These are phyloP conservation scores for Sporisorium exsertum DNA, from an alignment of 1,284 basidiomycete species.

Conservation along the genomic window DNA sequence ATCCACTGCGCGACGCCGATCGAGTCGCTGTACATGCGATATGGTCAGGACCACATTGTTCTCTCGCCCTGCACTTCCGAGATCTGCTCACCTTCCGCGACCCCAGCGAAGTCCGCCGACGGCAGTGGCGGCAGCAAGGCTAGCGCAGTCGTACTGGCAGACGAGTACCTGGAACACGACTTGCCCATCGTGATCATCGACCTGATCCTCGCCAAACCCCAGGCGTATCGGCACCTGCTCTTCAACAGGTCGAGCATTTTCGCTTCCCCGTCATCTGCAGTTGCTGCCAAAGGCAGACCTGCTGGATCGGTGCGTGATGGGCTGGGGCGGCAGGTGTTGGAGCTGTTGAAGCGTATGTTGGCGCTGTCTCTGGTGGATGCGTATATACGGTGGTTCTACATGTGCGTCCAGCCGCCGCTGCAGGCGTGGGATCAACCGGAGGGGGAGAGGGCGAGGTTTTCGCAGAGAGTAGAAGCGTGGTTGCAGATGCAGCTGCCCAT, in stretches of 20 bases:
- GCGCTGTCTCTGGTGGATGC: constrained; percentile 43
- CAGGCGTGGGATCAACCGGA: too few species aligned
- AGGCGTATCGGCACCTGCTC: constrained; percentile 87
- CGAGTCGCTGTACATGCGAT: constrained; percentile 43
- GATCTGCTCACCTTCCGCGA: constrained; percentile 12
- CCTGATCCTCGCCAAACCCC: constrained; percentile 85
- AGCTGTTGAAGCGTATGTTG: constrained; percentile 17
- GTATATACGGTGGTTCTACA: constrained; percentile 54
- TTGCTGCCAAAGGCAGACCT: not conserved
- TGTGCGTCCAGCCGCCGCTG: constrained; percentile 69
- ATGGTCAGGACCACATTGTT: constrained; percentile 45
- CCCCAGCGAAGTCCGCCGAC: not conserved
- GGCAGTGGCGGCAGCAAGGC: constrained; percentile 65
- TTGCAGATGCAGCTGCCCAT: constrained; percentile 8
- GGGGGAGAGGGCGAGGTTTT: not conserved
- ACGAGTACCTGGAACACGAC: constrained; percentile 91
- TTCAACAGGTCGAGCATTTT: constrained; percentile 76
- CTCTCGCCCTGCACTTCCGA: constrained; percentile 30
- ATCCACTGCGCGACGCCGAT: constrained; percentile 44
- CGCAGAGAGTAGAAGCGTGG: not conserved
- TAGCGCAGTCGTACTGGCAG: constrained; percentile 73
- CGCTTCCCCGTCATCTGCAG: not conserved
- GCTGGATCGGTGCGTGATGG: not conserved
- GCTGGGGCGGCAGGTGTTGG: not conserved
- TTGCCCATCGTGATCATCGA: constrained; percentile 81